phyloP scores from a whole-genome alignment of 345 rosid species.

The Eucalyptus curtisii region DNA sequence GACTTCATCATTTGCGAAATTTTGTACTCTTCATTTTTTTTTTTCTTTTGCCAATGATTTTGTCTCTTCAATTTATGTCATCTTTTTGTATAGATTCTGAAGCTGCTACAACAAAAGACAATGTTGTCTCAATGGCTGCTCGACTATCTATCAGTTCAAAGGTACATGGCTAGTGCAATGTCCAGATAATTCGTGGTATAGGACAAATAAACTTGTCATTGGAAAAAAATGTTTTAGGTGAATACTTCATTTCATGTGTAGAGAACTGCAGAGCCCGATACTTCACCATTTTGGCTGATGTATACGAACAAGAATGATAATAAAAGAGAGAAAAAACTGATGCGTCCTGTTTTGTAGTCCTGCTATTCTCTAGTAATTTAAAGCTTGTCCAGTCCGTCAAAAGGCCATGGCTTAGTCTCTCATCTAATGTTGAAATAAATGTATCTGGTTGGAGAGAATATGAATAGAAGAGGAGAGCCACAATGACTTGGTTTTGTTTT shows the following conservation, averaged over 20 bases:
- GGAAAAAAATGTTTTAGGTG: background rate
- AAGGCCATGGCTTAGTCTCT: background rate
- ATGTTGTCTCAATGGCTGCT: constrained; percentile 63
- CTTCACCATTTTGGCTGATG: background rate
- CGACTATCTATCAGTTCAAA: constrained; percentile 71
- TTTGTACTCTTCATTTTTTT: background rate
- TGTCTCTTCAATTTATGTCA: background rate
- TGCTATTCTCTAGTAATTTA: background rate
- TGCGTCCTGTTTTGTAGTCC: background rate
- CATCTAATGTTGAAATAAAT: background rate
- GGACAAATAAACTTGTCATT: background rate
- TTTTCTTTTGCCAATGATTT: background rate
- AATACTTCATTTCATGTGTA: background rate
- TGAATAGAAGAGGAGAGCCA: background rate
- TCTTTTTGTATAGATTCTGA: constrained; percentile 36
- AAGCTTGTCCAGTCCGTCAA: background rate
- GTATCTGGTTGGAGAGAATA: background rate
- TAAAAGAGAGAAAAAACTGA: background rate
- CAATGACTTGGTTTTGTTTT: background rate
- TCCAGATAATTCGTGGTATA: background rate
- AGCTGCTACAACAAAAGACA: constrained; percentile 41
- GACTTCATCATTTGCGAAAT: background rate
- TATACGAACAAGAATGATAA: background rate
- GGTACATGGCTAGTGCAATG: constrained; percentile 18
- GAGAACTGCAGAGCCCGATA: background rate